Conservation (phyloP, 2,329 filamentous ascomycete species). For the Samsoniella hepiali region DNA sequence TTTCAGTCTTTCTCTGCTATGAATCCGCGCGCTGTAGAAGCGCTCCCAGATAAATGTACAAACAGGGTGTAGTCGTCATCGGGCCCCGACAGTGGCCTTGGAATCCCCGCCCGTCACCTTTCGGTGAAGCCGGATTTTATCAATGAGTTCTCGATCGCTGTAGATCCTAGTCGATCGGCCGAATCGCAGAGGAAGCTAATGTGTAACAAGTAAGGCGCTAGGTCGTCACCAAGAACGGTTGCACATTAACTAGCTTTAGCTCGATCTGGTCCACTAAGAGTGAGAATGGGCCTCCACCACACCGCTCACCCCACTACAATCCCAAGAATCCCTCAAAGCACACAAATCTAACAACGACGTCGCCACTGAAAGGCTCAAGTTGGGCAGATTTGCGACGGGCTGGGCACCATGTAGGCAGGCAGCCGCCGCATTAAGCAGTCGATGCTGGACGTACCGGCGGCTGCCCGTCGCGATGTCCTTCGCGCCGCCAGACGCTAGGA, state of each 20-base stretch:
- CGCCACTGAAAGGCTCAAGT: no score
- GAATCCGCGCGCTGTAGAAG: not conserved
- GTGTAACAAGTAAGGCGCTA: not conserved
- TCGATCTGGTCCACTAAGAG: no score
- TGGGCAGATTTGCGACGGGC: not conserved
- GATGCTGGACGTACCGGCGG: conserved; percentile 20
- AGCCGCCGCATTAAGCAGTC: conserved; percentile 22
- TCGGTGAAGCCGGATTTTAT: not conserved
- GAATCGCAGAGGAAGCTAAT: not conserved
- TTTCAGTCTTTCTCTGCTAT: not conserved
- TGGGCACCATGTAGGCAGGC: conserved; percentile 17
- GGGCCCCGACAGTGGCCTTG: not conserved
- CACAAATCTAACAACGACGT: no score
- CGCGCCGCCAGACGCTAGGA: conserved; percentile 20
- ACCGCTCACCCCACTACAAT: no score
- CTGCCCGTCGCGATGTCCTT: conserved; percentile 2
- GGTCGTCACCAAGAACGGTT: no score
- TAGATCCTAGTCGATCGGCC: not conserved
- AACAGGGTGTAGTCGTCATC: not conserved
- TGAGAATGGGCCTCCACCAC: no score
- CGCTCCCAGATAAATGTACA: not conserved
- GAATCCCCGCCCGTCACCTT: not conserved
- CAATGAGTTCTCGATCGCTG: not conserved
- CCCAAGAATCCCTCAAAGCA: no score
- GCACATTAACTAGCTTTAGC: no score